These are phyloP conservation scores for Paraphaeosphaeria sporulosa DNA, from an alignment of 2,329 filamentous ascomycete species.

Conservation along the genomic window DNA sequence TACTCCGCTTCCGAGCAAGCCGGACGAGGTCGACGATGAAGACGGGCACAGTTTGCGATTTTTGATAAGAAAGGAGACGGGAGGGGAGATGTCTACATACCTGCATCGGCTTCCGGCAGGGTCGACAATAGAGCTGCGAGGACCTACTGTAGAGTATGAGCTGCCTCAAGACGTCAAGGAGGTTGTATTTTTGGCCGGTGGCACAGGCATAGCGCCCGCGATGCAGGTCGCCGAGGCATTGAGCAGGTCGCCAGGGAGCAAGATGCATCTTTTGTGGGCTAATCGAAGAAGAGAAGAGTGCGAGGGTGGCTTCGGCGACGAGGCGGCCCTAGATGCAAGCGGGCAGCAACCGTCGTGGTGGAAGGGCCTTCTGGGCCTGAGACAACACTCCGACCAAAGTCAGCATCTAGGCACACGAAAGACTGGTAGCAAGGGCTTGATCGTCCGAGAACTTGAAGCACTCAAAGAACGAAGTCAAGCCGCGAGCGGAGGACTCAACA, in stretches of 20 bases:
- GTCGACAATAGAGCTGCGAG: conserved; percentile 75
- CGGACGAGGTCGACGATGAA: conserved; percentile 41
- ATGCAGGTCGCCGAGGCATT: conserved; percentile 78
- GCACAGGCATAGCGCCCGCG: conserved; percentile 90
- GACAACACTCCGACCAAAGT: conserved; percentile 18
- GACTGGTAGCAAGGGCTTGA: conserved; percentile 49
- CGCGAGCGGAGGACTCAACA: conserved; percentile 43
- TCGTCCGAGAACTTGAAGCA: conserved; percentile 69
- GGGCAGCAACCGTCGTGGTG: conserved; percentile 23
- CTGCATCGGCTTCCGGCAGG: conserved; percentile 71
- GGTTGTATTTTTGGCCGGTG: conserved; percentile 87
- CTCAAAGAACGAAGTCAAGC: conserved; percentile 58
- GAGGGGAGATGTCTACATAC: conserved; percentile 87
- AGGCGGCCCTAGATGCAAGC: not conserved
- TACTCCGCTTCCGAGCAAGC: conserved; percentile 77
- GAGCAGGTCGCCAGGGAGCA: conserved; percentile 52
- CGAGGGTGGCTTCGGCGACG: conserved; percentile 64
- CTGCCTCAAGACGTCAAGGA: conserved; percentile 61
- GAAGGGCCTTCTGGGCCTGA: conserved; percentile 36
- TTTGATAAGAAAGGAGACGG: conserved; percentile 77
- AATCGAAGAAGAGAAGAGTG: conserved; percentile 73
- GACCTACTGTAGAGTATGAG: conserved; percentile 75
- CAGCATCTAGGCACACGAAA: conserved; percentile 12
- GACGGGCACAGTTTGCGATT: conserved; percentile 65
- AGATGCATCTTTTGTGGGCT: conserved; percentile 83